Evolutionary conservation across 805 yeast genomes (phyloP).

Genomic region (Yarrowia hollandica): DNA sequence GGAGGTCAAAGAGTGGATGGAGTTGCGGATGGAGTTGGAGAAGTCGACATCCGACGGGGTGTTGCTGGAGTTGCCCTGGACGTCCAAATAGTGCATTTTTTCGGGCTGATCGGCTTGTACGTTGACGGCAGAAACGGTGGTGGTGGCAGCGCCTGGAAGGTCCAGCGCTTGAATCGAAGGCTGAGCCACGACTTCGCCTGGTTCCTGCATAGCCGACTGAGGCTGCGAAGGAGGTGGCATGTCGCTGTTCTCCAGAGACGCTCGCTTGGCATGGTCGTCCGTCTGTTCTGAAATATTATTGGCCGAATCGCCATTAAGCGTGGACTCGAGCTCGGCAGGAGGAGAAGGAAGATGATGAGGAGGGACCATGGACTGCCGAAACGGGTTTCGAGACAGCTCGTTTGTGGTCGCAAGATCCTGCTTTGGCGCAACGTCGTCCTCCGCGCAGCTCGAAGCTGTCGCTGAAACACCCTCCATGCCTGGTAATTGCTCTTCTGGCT

Average conservation of each 20-base stretch:
- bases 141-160: neutral
- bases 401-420: too few relatives aligned
- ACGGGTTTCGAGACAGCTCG: neutral
- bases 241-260: too few relatives aligned
- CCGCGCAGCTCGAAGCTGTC: too few relatives aligned
- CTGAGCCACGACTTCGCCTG: constrained; percentile 18
- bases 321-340: neutral
- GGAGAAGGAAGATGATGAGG: too few relatives aligned
- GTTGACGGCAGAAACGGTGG: neutral
- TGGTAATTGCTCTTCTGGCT: neutral
- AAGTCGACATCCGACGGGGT: constrained; percentile 1
- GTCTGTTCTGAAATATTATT: neutral
- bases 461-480: too few relatives aligned
- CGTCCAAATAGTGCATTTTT: constrained; percentile 7
- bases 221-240: too few relatives aligned
- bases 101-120: neutral
- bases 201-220: constrained; percentile 27
- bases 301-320: neutral
- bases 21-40: neutral
- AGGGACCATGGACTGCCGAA: neutral
- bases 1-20: constrained; percentile 3
- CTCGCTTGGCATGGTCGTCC: neutral
- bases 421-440: too few relatives aligned
- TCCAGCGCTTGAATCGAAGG: neutral
- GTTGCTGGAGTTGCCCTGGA: neutral